phyloP scores from a whole-genome alignment of 495 filamentous ascomycete species.

The Extremus antarcticus region DNA sequence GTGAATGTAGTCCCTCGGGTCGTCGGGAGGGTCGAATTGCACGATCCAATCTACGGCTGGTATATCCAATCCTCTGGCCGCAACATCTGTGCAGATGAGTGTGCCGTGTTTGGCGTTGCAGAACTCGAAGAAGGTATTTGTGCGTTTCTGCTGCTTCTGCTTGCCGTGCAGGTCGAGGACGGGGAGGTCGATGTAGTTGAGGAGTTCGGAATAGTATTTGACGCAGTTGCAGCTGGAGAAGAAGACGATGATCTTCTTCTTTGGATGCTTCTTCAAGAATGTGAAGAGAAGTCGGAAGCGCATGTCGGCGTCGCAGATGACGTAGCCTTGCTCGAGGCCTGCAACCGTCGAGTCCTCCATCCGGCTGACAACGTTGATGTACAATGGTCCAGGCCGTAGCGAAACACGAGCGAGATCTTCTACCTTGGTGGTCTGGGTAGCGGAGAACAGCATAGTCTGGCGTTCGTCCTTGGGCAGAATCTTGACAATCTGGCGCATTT shows the following conservation, averaged over 20 bases:
- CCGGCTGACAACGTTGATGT: conserved; percentile 81
- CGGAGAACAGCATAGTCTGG: conserved; percentile 95
- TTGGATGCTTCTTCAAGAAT: conserved; percentile 80
- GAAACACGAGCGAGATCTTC: conserved; percentile 94
- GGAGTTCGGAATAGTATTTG: conserved; percentile 85
- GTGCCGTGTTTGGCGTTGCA: conserved; percentile 86
- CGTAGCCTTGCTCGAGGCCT: conserved; percentile 89
- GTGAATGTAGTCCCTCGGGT: conserved; percentile 89
- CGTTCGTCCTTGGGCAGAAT: conserved; percentile 80
- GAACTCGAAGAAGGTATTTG: conserved; percentile 97
- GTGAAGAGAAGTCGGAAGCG: conserved; percentile 91
- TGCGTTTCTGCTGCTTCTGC: conserved; percentile 94
- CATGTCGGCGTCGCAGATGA: conserved; percentile 84
- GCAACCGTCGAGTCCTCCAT: conserved; percentile 80
- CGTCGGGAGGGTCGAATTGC: conserved; percentile 88
- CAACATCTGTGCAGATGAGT: conserved; percentile 92
- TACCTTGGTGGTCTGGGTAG: conserved; percentile 96
- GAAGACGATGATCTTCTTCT: conserved; percentile 97
- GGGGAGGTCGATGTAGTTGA: conserved; percentile 93
- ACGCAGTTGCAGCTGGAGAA: conserved; percentile 89
- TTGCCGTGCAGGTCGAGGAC: conserved; percentile 84
- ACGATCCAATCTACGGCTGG: conserved; percentile 91
- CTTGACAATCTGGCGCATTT: conserved; percentile 95
- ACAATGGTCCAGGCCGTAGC: conserved; percentile 78
- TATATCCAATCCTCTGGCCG: conserved; percentile 88